These are phyloP conservation scores for Scedosporium apiospermum DNA, from an alignment of 2,329 filamentous ascomycete species.

Conservation along the genomic window DNA sequence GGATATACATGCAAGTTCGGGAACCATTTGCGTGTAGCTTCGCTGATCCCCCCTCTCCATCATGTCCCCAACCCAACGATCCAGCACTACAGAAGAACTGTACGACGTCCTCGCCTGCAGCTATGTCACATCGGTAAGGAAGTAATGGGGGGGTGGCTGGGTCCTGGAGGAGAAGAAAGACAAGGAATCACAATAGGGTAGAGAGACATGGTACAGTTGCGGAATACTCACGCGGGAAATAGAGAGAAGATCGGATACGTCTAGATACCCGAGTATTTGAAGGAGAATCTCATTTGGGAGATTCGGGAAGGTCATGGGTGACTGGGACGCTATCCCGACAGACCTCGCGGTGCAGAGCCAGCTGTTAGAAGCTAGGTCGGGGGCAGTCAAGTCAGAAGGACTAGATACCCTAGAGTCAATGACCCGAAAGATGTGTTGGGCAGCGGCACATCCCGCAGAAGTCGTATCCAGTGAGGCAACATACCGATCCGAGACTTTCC, in stretches of 20 bases:
- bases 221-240: slow-evolving; percentile 42
- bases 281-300: slow-evolving; percentile 49
- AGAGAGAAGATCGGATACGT: slow-evolving; percentile 46
- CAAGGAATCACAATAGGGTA: not conserved
- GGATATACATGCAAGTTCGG: not conserved
- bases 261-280: slow-evolving; percentile 45
- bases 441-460: not conserved
- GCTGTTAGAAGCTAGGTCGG: not conserved
- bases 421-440: not conserved
- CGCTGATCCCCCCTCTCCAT: not conserved
- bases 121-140: too few relatives aligned
- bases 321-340: not conserved
- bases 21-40: not conserved
- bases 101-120: too few relatives aligned
- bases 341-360: not conserved
- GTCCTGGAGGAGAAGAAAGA: not conserved
- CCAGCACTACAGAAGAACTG: too few relatives aligned
- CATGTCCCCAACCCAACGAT: not conserved
- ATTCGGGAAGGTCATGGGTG: slow-evolving; percentile 8
- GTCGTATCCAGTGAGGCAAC: not conserved
- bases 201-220: too few relatives aligned
- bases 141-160: not conserved
- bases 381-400: not conserved
- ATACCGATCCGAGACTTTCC: not conserved
- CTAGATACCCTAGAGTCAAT: not conserved